Percentiles rank a stretch among this genome's conserved stretches.
Conservation (phyloP, 2,329 filamentous ascomycete species). For the Beauveria pseudobassiana region DNA sequence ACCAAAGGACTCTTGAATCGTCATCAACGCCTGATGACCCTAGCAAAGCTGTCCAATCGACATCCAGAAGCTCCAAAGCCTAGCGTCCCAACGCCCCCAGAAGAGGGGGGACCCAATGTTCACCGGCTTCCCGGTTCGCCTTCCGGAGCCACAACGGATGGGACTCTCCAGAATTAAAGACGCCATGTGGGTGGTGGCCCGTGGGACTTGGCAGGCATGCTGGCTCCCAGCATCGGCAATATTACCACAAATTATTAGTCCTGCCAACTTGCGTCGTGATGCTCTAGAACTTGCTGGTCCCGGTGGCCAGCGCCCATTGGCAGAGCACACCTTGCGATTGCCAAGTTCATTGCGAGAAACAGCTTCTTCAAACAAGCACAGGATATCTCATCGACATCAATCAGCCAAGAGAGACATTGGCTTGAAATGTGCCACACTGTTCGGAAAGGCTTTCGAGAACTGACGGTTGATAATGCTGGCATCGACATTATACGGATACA, state of each 20-base stretch:
- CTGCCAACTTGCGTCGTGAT: too few relatives aligned
- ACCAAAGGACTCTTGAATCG: neutral
- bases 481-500: neutral
- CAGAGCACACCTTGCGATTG: neutral
- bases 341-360: neutral
- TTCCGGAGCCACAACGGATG: constrained; percentile 3
- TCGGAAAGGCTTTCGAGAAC: neutral
- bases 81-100: neutral
- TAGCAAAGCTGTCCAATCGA: neutral
- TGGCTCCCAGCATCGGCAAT: neutral
- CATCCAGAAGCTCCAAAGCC: neutral
- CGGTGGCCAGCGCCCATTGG: neutral
- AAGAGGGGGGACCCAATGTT: neutral
- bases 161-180: neutral
- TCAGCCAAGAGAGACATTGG: neutral
- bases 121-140: neutral
- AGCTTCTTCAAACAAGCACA: neutral
- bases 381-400: neutral
- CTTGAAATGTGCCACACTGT: neutral
- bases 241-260: neutral
- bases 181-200: constrained; percentile 5
- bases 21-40: neutral
- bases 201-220: neutral
- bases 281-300: neutral
- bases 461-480: neutral